A percentile compares a stretch with the other conserved stretches of the same genome.
These are phyloP conservation scores for Asclepias syriaca DNA, from an alignment of 257 asterid species.

Conservation along the genomic window DNA sequence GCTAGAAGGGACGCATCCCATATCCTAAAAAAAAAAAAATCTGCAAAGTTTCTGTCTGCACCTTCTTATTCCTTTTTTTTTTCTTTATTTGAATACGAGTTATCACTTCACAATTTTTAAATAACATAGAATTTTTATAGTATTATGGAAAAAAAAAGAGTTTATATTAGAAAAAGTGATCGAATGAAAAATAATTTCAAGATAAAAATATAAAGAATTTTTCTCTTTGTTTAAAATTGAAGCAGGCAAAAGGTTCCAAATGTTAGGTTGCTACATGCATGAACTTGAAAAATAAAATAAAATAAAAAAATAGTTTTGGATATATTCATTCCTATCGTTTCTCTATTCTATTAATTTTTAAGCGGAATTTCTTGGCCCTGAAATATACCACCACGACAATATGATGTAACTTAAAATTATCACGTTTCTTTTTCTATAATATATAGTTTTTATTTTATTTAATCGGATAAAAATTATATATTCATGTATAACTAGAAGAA, in stretches of 20 bases:
- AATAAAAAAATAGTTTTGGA: background rate
- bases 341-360: too few species aligned
- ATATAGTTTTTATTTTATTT: too few species aligned
- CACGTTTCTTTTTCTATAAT: background rate
- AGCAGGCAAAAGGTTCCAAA: background rate
- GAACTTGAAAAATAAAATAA: background rate
- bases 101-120: too few species aligned
- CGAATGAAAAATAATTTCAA: too few species aligned
- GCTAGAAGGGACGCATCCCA: conserved; percentile 23
- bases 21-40: background rate
- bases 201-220: too few species aligned
- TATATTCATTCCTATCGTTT: background rate
- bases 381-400: background rate
- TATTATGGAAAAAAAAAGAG: too few species aligned
- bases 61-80: background rate
- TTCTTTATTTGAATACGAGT: background rate
- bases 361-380: background rate
- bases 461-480: too few species aligned
- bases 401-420: background rate
- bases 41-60: background rate
- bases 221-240: background rate
- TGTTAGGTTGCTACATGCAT: background rate
- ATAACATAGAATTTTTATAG: too few species aligned
- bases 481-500: too few species aligned
- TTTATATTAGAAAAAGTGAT: too few species aligned